Conservation (phyloP, 2,329 filamentous ascomycete species). For the Geoglossum cookeanum region DNA sequence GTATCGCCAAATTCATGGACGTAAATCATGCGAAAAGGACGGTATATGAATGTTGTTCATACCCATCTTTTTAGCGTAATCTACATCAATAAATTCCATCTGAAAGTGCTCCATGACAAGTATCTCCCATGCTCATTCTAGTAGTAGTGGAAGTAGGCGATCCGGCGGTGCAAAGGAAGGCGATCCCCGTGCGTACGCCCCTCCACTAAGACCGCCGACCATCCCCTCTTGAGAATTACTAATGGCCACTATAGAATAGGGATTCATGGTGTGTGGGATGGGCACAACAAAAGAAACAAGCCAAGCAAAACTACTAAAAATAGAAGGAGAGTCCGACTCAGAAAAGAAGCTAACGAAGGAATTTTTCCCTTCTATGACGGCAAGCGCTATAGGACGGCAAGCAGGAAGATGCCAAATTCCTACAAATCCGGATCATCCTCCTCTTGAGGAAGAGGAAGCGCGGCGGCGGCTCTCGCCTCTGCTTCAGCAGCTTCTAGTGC, state of each 20-base stretch:
- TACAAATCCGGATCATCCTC: constrained; percentile 38
- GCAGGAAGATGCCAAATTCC: not conserved
- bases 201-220: not conserved
- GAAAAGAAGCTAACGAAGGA: not conserved
- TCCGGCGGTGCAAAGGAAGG: not conserved
- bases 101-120: not conserved
- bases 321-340: not conserved
- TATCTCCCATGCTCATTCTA: not conserved
- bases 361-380: not conserved
- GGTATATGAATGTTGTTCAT: not conserved
- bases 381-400: not conserved
- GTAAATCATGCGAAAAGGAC: no score
- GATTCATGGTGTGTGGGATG: not conserved
- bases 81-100: not conserved
- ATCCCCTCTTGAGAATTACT: not conserved
- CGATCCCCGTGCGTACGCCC: not conserved
- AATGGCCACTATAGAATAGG: not conserved
- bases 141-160: not conserved
- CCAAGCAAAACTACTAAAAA: not conserved
- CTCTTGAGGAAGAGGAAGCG: constrained; percentile 83
- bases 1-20: no score
- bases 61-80: not conserved
- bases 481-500: constrained; percentile 72
- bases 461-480: constrained; percentile 69
- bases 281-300: not conserved